Evolutionary conservation across 108 stramenopile species (phyloP), one percentile per base, ranked within the genome.

Genomic region (Conticribra weissflogii): DNA sequence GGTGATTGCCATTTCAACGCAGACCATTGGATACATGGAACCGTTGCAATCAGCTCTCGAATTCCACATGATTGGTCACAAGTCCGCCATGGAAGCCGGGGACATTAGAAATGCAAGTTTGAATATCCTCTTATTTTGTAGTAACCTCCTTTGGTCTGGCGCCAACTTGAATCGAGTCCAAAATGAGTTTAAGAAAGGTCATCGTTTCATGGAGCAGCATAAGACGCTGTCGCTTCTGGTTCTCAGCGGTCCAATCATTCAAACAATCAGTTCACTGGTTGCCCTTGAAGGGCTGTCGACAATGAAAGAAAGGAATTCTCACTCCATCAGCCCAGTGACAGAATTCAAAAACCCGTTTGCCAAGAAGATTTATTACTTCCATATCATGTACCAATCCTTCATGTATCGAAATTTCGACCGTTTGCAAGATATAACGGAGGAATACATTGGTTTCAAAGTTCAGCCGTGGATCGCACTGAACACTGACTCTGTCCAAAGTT

Each of bases 1-100:
- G 17, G 31, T 68, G 8, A 44, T 60, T 15, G n/a, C 25, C 16
- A 16, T 17, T 32, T 23, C 32, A 28, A 45, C 25, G 3, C 49
- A 72, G 22, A 28, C 55, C 19, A 27, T 36, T 16, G 2, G 25
- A 30, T 54, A 33, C 32, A 15, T 51, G 0, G 57, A 66, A 23
- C 72, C 55, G 9, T 16, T 57, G 53, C 64, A 66, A 54, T 21
- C 51, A 2, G 65, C 47, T 17, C 52, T 33, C 23, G 65, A 67
- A 25, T 56, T 28, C 21, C 45, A 50, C 14, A 28, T 31, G 23
- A 17, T 45, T 23, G 48, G 55, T 3, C 31, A 29, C n/a, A 15
- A 0, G 2, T 52, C 31, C 0, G 25, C 65, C 16, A 56, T 66
- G 54, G 22, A n/a, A 29, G 34, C 27, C 17, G 63, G 72, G 18